Evolutionary conservation across 106 monocot species (phyloP).

Genomic region (Apostasia shenzhenica): DNA sequence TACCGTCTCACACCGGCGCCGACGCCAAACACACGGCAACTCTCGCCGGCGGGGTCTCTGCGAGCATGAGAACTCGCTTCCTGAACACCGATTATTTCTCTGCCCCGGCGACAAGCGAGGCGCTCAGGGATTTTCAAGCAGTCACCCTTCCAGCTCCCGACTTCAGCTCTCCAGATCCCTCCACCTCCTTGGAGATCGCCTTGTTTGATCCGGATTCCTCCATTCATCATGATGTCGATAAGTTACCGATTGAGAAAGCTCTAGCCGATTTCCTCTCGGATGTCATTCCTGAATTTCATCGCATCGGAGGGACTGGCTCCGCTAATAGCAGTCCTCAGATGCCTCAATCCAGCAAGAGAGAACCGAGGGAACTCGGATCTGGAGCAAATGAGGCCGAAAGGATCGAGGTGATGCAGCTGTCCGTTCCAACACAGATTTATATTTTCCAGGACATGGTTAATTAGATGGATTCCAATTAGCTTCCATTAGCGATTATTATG

Average conservation of each 20-base stretch:
- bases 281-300: constrained; percentile 31
- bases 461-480: background rate
- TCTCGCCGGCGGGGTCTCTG: background rate
- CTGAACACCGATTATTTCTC: constrained; percentile 54
- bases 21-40: background rate
- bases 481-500: background rate
- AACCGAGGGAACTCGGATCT: background rate
- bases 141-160: constrained; percentile 31
- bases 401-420: background rate
- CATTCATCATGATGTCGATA: constrained; percentile 24
- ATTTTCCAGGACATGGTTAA: background rate
- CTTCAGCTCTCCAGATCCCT: constrained; percentile 12
- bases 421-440: background rate
- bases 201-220: constrained; percentile 8
- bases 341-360: background rate
- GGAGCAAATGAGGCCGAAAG: constrained; percentile 1
- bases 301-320: background rate
- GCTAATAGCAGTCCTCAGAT: background rate
- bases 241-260: constrained; percentile 39
- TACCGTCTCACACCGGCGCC: no score
- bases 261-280: constrained; percentile 45
- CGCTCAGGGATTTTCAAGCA: constrained; percentile 16
- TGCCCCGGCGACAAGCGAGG: constrained; percentile 14
- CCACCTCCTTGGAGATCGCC: constrained; percentile 2
- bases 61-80: constrained; percentile 64